Conservation (phyloP, 306 rosid species). For the Cyclanthera cordifolia region DNA sequence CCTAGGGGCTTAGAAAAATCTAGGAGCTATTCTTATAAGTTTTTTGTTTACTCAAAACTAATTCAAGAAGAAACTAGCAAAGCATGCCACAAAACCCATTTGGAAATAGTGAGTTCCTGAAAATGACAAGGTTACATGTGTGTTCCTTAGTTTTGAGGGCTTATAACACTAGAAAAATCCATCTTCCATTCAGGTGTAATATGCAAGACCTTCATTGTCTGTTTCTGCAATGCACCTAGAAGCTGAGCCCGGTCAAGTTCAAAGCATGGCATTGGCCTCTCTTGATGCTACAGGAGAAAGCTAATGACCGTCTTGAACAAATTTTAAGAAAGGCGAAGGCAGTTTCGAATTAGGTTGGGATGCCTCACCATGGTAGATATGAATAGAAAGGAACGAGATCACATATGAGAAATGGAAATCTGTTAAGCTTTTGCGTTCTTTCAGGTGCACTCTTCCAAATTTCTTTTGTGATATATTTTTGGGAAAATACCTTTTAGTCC, state of each 20-base stretch:
- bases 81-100: neutral
- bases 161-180: neutral
- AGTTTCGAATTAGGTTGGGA: neutral
- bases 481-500: too few relatives aligned
- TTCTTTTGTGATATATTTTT: neutral
- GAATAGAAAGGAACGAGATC: too few relatives aligned
- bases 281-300: neutral
- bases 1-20: neutral
- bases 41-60: neutral
- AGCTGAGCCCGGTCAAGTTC: neutral
- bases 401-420: too few relatives aligned
- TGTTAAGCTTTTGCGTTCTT: neutral
- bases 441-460: neutral
- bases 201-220: neutral
- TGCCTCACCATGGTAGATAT: too few relatives aligned
- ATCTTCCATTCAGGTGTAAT: neutral
- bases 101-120: neutral
- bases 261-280: neutral
- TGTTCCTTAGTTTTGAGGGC: neutral
- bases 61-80: neutral
- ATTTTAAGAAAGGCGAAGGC: neutral
- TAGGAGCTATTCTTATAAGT: neutral
- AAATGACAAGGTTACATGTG: too few relatives aligned
- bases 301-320: neutral
- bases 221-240: neutral